These are phyloP conservation scores for Blastocystis hominis DNA, from an alignment of 352 stramenopile species.

Conservation along the genomic window DNA sequence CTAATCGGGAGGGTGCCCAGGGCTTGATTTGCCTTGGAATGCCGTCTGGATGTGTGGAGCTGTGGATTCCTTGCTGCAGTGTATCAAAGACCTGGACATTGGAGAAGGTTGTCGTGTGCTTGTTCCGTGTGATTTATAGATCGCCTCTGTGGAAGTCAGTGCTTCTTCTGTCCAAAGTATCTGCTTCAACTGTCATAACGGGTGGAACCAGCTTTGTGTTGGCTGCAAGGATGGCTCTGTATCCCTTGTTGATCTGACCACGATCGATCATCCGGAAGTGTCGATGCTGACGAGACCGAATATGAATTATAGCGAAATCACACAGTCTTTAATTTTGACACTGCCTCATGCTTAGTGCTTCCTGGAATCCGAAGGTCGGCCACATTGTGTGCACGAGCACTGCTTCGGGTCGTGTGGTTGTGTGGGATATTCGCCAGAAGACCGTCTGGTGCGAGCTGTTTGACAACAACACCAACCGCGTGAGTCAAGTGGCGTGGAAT, in stretches of 20 bases:
- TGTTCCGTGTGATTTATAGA: background rate
- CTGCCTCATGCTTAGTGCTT: constrained; percentile 63
- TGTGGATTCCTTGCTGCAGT: background rate
- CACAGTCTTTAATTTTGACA: background rate
- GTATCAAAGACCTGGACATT: background rate
- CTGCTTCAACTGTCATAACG: constrained; percentile 23
- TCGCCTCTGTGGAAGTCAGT: background rate
- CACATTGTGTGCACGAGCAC: constrained; percentile 90
- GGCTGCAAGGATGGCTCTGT: constrained; percentile 9
- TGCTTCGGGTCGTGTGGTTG: constrained; percentile 81
- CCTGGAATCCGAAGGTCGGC: constrained; percentile 92
- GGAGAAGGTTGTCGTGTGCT: background rate
- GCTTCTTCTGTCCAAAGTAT: background rate
- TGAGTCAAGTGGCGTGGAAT: constrained; percentile 90
- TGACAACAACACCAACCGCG: constrained; percentile 69
- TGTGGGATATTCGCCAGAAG: constrained; percentile 95
- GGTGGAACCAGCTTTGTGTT: background rate
- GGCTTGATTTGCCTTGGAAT: background rate
- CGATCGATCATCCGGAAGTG: background rate
- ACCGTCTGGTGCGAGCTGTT: constrained; percentile 93
- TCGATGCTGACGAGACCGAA: background rate
- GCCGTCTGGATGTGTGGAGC: background rate
- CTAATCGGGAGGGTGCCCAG: background rate
- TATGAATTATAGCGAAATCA: constrained; percentile 33
- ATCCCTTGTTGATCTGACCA: background rate